These are phyloP conservation scores for Agrostemma githago DNA, from an alignment of 148 eudicot species.

Conservation along the genomic window DNA sequence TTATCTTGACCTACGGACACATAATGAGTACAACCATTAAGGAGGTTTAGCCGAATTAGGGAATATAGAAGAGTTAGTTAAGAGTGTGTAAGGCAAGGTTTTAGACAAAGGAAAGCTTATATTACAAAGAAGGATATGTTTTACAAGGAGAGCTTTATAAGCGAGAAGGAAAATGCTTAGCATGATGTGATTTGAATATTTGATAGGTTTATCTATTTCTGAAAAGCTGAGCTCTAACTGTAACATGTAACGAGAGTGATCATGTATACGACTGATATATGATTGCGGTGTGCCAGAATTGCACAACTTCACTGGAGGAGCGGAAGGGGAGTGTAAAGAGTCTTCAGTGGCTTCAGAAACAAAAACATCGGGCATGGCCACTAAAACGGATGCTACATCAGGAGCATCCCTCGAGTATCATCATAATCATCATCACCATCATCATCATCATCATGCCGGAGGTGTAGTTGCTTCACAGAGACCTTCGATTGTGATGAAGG, in stretches of 20 bases:
- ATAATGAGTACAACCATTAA: too few species aligned
- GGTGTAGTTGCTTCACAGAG: conserved; percentile 54
- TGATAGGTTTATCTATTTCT: neutral
- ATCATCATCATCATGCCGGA: conserved; percentile 28
- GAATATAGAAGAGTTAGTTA: too few species aligned
- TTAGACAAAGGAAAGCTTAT: too few species aligned
- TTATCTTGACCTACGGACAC: too few species aligned
- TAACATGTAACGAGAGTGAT: neutral
- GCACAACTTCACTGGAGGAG: conserved; percentile 35
- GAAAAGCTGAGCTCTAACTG: neutral
- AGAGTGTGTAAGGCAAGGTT: too few species aligned
- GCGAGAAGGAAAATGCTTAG: neutral
- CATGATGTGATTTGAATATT: neutral
- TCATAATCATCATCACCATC: too few species aligned
- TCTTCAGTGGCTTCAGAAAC: conserved; percentile 27
- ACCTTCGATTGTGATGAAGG: conserved; percentile 39
- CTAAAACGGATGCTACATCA: conserved; percentile 26
- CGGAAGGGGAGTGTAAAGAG: conserved; percentile 37
- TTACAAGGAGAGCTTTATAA: too few species aligned
- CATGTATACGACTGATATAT: conserved; percentile 9
- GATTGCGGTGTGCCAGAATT: conserved; percentile 29
- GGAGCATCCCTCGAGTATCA: conserved; percentile 23
- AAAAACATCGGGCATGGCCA: conserved; percentile 28
- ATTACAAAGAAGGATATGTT: too few species aligned
- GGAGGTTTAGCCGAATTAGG: too few species aligned